Evolutionary conservation across 208 protist genomes (phyloP).

Genomic region (Tritrichomonas musculus): DNA sequence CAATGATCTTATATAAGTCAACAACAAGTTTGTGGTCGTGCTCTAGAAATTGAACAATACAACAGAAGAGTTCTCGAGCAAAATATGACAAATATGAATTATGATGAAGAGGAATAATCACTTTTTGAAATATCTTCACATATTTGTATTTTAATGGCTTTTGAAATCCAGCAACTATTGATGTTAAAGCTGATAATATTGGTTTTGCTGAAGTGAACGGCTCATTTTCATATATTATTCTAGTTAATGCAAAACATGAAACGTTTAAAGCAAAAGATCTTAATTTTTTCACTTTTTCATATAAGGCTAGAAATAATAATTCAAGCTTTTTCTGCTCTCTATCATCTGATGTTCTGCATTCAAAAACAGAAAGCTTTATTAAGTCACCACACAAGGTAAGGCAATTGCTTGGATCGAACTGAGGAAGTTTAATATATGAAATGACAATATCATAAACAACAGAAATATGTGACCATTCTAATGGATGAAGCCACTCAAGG

Average conservation of each 20-base stretch:
- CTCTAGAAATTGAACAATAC: not conserved
- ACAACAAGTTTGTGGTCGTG: not conserved
- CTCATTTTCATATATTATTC: not conserved
- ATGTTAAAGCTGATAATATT: not conserved
- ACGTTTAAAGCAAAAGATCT: not conserved
- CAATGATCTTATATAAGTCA: not conserved
- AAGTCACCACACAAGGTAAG: not conserved
- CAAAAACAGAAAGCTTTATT: not conserved
- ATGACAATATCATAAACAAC: constrained; percentile 8
- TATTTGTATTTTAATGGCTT: not conserved
- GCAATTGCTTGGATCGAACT: not conserved
- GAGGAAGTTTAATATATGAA: no score
- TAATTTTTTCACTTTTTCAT: not conserved
- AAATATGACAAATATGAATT: not conserved
- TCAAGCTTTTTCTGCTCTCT: not conserved
- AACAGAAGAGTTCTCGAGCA: not conserved
- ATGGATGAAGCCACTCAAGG: not conserved
- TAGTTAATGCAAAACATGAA: not conserved
- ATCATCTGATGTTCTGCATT: not conserved
- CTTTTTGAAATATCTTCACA: not conserved
- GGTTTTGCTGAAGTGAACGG: not conserved
- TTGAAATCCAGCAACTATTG: not conserved
- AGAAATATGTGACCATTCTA: not conserved
- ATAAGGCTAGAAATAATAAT: not conserved
- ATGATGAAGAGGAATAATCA: not conserved